A percentile compares a stretch with the other conserved stretches of the same genome.
Conservation (phyloP, 306 rosid species). For the Citrullus mucosospermus region DNA sequence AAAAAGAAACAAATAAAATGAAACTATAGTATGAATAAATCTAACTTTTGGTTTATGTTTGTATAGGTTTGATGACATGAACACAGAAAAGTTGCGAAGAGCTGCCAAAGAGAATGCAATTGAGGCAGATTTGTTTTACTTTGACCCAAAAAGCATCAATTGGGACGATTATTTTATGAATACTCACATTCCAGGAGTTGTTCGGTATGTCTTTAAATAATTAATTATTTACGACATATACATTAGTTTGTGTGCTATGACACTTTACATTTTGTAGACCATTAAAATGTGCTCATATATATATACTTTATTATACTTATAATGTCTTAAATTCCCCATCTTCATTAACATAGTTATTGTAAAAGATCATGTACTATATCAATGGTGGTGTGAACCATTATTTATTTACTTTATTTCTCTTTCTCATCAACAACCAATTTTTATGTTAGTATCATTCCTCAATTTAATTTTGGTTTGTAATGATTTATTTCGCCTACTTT, state of each 20-base stretch:
- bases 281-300: neutral
- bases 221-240: too few relatives aligned
- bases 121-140: slow-evolving; percentile 56
- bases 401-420: too few relatives aligned
- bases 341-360: too few relatives aligned
- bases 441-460: too few relatives aligned
- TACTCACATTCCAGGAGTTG: slow-evolving; percentile 39
- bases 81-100: slow-evolving; percentile 40
- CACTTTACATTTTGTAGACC: neutral
- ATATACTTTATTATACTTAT: too few relatives aligned
- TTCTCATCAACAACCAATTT: too few relatives aligned
- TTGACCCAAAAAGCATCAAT: slow-evolving; percentile 45
- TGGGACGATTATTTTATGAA: slow-evolving; percentile 66
- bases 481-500: too few relatives aligned
- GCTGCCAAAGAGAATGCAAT: slow-evolving; percentile 22
- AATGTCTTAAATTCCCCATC: too few relatives aligned
- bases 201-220: slow-evolving; percentile 19
- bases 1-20: neutral
- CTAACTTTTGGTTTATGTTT: neutral
- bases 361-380: too few relatives aligned
- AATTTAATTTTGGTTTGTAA: too few relatives aligned
- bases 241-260: neutral
- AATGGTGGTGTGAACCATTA: too few relatives aligned
- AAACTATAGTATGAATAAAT: neutral
- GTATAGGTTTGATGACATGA: slow-evolving; percentile 54